Percentiles rank a stretch among this genome's conserved stretches.
phyloP scores from a whole-genome alignment of 2,329 filamentous ascomycete species.

The Geosmithia flava region DNA sequence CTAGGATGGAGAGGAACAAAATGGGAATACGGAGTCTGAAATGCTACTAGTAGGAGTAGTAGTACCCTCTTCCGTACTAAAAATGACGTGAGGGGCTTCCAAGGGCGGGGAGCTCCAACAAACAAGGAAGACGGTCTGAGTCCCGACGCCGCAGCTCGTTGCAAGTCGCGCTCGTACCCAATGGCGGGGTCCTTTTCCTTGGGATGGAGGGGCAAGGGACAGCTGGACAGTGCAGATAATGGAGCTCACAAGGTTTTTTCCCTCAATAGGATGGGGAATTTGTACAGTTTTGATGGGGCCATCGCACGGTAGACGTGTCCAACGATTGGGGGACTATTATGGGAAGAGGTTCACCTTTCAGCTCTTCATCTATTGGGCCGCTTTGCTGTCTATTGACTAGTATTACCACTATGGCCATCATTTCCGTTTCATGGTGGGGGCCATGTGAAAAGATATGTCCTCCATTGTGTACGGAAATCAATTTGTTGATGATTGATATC shows the following conservation, averaged over 20 bases:
- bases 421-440: too few species aligned
- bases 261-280: not conserved
- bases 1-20: constrained; percentile 2
- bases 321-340: not conserved
- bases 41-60: not conserved
- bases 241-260: not conserved
- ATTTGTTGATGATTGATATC: too few species aligned
- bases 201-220: constrained; percentile 3
- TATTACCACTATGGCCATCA: too few species aligned
- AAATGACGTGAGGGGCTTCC: constrained; percentile 4
- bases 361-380: not conserved
- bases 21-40: constrained; percentile 7
- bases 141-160: too few species aligned
- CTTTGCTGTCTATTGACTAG: not conserved
- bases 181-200: constrained; percentile 2
- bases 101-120: constrained; percentile 1
- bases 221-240: not conserved
- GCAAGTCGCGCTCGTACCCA: not conserved
- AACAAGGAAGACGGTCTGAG: too few species aligned
- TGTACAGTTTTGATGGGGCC: not conserved
- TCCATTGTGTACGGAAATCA: too few species aligned
- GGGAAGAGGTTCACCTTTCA: too few species aligned
- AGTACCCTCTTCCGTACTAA: not conserved
- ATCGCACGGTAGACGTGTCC: not conserved
- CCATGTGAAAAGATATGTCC: too few species aligned